Conservation (phyloP, 495 filamentous ascomycete genomes). For the Aspergillus mulundensis region DNA sequence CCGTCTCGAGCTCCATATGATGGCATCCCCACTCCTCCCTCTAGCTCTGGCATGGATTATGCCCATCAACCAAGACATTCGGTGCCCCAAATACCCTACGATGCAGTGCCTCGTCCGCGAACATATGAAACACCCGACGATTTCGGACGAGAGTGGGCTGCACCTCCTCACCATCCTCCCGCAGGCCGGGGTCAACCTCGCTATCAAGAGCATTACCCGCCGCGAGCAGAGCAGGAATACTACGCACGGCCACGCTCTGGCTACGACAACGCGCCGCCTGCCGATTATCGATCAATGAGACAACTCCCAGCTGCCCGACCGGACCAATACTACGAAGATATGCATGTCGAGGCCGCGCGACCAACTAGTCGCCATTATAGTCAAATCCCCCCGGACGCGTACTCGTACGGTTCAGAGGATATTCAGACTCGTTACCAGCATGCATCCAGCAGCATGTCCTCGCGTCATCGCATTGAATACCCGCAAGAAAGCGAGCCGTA, state of each 20-base stretch:
- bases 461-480: slow-evolving; percentile 16
- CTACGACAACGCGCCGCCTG: slow-evolving; percentile 25
- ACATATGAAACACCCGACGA: slow-evolving; percentile 30
- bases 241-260: slow-evolving; percentile 28
- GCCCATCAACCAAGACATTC: slow-evolving; percentile 21
- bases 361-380: slow-evolving; percentile 15
- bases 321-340: slow-evolving; percentile 18
- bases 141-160: slow-evolving; percentile 30
- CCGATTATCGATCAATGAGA: slow-evolving; percentile 25
- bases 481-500: slow-evolving; percentile 9
- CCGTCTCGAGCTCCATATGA: slow-evolving; percentile 24
- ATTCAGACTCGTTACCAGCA: slow-evolving; percentile 14
- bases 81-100: slow-evolving; percentile 16
- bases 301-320: slow-evolving; percentile 14
- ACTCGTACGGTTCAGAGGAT: slow-evolving; percentile 7
- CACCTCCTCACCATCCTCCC: background rate
- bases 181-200: slow-evolving; percentile 12
- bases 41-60: slow-evolving; percentile 16
- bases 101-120: slow-evolving; percentile 22
- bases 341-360: slow-evolving; percentile 15
- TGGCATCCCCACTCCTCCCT: slow-evolving; percentile 21
- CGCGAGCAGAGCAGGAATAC: slow-evolving; percentile 7
- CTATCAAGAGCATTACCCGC: slow-evolving; percentile 19
- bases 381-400: slow-evolving; percentile 16
- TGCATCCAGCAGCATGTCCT: slow-evolving; percentile 10